phyloP scores from a whole-genome alignment of 2,329 filamentous ascomycete genomes.

The Geosmithia putterillii region DNA sequence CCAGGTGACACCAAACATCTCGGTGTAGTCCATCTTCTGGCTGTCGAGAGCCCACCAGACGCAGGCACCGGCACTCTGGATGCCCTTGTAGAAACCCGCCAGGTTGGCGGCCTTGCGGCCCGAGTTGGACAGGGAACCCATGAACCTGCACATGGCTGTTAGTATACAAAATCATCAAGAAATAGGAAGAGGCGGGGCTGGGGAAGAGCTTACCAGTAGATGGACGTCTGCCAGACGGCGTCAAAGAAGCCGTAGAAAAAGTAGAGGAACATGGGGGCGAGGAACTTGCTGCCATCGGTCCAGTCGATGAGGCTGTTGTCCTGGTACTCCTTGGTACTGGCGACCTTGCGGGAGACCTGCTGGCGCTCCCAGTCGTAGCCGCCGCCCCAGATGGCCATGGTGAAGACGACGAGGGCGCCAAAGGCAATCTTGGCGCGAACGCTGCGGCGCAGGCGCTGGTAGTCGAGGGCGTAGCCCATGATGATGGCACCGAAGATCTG shows the following conservation, averaged over 20 bases:
- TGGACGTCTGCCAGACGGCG: conserved; percentile 77
- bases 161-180: neutral
- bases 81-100: conserved; percentile 70
- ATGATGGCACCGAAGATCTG: conserved; percentile 67
- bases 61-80: conserved; percentile 77
- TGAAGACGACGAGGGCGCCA: conserved; percentile 50
- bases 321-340: conserved; percentile 11
- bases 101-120: conserved; percentile 85
- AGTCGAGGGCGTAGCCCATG: conserved; percentile 62
- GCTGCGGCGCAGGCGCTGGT: conserved; percentile 44
- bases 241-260: conserved; percentile 88
- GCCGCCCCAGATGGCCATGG: conserved; percentile 71
- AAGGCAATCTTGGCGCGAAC: conserved; percentile 55
- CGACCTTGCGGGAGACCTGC: conserved; percentile 37
- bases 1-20: conserved; percentile 63
- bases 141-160: conserved; percentile 34
- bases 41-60: conserved; percentile 63
- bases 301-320: conserved; percentile 40
- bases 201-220: conserved; percentile 54
- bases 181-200: no score
- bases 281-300: conserved; percentile 47
- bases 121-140: conserved; percentile 89
- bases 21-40: conserved; percentile 49
- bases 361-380: conserved; percentile 65
- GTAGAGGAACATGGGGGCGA: conserved; percentile 77